Percentiles rank a stretch among this genome's conserved stretches.
phyloP scores from a whole-genome alignment of 257 asterid genomes.

The Salvia splendens region DNA sequence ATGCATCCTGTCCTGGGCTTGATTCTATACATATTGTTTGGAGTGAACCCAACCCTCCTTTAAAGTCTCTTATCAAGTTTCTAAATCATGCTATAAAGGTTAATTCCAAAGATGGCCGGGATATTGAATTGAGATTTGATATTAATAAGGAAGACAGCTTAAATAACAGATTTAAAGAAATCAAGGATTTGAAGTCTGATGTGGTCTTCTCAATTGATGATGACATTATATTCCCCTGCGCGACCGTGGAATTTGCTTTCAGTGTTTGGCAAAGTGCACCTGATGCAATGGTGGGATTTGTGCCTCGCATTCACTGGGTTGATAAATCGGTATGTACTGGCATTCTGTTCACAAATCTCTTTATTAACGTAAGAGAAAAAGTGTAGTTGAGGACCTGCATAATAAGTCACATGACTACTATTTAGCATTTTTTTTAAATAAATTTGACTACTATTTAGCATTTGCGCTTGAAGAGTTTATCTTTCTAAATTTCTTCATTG shows the following conservation, averaged over 20 bases:
- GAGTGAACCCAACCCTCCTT: constrained; percentile 84
- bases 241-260: constrained; percentile 69
- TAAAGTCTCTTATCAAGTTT: constrained; percentile 55
- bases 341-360: constrained; percentile 1
- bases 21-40: constrained; percentile 71
- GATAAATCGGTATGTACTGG: constrained; percentile 54
- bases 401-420: constrained; percentile 1
- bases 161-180: constrained; percentile 85
- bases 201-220: constrained; percentile 84
- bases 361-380: not conserved
- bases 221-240: constrained; percentile 75
- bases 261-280: constrained; percentile 79
- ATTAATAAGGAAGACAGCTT: constrained; percentile 76
- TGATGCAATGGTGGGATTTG: constrained; percentile 88
- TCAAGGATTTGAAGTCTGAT: constrained; percentile 68
- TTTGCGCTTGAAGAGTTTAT: constrained; percentile 13
- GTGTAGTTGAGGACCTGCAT: constrained; percentile 8
- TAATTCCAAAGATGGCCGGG: constrained; percentile 49
- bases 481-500: not conserved
- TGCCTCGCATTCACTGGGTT: constrained; percentile 82
- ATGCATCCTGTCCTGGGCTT: constrained; percentile 69
- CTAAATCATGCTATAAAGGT: constrained; percentile 47
- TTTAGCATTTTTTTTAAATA: not conserved
- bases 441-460: constrained; percentile 1
- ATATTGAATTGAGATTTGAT: constrained; percentile 65